A percentile compares a stretch with the other conserved stretches of the same genome.
Evolutionary conservation across 495 filamentous ascomycete species (phyloP).

Genomic region (Aspergillus leporis): DNA sequence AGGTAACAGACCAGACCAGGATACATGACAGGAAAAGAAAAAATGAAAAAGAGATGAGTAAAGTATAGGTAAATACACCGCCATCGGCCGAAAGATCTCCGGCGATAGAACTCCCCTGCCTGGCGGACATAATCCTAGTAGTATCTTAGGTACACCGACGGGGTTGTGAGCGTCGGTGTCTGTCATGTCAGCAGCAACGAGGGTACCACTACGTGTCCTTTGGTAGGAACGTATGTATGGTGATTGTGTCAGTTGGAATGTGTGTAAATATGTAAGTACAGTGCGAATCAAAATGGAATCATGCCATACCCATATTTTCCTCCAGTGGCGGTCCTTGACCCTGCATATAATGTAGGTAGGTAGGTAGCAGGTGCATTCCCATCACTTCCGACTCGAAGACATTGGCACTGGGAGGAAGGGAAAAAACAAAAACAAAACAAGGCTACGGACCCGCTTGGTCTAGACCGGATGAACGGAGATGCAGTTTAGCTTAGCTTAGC

Average conservation of each 20-base stretch:
- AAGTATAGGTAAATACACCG: background rate
- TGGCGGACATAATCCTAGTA: too few species aligned
- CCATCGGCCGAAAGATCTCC: background rate
- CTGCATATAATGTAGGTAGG: background rate
- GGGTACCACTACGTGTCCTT: background rate
- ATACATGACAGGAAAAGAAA: background rate
- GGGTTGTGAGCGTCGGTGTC: too few species aligned
- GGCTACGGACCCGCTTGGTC: background rate
- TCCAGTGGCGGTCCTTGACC: background rate
- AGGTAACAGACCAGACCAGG: background rate
- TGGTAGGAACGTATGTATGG: background rate
- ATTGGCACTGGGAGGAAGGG: background rate
- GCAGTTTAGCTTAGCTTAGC: background rate
- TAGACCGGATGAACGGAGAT: conserved; percentile 1
- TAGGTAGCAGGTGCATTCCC: background rate
- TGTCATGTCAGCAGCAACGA: background rate
- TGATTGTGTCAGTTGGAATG: too few species aligned
- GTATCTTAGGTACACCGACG: too few species aligned
- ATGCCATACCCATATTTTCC: background rate
- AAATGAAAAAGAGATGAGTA: background rate
- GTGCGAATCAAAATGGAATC: background rate
- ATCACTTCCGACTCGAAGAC: background rate
- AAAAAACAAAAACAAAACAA: background rate
- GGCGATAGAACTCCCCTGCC: background rate
- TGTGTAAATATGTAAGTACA: background rate